Evolutionary conservation across 164 flowering plant species (phyloP).

Genomic region (Aristolochia californica): DNA sequence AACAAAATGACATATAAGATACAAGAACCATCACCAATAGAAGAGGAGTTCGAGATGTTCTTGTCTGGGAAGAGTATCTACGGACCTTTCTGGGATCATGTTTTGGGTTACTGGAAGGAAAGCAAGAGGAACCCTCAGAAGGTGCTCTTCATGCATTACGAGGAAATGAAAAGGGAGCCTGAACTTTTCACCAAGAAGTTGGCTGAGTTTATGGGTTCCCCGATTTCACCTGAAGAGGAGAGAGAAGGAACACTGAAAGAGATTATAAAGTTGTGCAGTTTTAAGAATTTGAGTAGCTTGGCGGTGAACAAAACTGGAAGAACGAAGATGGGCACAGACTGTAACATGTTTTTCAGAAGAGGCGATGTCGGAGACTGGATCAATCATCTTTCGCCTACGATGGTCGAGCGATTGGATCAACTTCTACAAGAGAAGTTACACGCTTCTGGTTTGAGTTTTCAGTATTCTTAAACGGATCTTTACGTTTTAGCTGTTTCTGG

Average conservation of each 20-base stretch:
- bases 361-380: not conserved
- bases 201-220: constrained; percentile 8
- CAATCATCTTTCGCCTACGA: not conserved
- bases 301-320: constrained; percentile 3
- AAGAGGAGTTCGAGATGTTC: constrained; percentile 7
- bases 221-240: constrained; percentile 3
- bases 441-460: not conserved
- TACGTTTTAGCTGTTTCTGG: no score
- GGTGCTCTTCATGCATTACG: constrained; percentile 4
- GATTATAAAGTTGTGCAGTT: constrained; percentile 3
- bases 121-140: not conserved
- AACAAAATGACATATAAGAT: not conserved
- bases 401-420: not conserved
- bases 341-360: not conserved
- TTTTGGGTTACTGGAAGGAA: constrained; percentile 7
- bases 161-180: constrained; percentile 3
- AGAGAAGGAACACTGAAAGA: not conserved
- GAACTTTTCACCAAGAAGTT: not conserved
- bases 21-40: not conserved
- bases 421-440: not conserved
- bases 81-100: constrained; percentile 5
- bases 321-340: no score
- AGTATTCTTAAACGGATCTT: no score
- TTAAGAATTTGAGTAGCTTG: not conserved
- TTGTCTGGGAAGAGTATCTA: not conserved